A percentile compares a stretch with the other conserved stretches of the same genome.
Evolutionary conservation across 441 rosid species (phyloP).

Genomic region (Omphalea diandra): DNA sequence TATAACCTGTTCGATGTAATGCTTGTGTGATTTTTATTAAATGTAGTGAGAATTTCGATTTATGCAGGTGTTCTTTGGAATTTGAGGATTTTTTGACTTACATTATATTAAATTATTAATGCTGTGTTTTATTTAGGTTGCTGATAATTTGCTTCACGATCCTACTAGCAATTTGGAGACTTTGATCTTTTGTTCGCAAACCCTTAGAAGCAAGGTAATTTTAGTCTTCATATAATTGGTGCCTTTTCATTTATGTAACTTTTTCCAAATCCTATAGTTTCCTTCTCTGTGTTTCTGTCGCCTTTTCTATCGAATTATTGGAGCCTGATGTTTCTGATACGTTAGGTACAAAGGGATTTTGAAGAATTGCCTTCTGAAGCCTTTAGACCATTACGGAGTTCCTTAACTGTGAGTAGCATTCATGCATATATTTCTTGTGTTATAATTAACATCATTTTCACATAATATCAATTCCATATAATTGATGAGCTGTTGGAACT

Average conservation of each 20-base stretch:
- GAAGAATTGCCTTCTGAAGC: constrained; percentile 98
- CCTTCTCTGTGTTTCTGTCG: neutral
- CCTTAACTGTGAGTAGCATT: constrained; percentile 67
- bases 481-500: constrained; percentile 10
- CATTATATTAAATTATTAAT: constrained; percentile 5
- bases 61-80: neutral
- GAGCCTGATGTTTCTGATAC: constrained; percentile 20
- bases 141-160: constrained; percentile 99
- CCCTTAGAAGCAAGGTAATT: constrained; percentile 98
- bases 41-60: neutral
- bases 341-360: constrained; percentile 93
- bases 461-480: neutral
- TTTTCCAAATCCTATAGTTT: neutral
- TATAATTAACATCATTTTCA: neutral
- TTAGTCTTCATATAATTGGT: constrained; percentile 5
- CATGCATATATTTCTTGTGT: constrained; percentile 3
- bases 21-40: neutral
- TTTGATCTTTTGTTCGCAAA: constrained; percentile 95
- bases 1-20: neutral
- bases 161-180: constrained; percentile 94
- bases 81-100: neutral
- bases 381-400: constrained; percentile 72
- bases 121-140: constrained; percentile 53
- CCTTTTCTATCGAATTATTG: neutral
- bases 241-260: neutral